A percentile compares a stretch with the other conserved stretches of the same genome.
phyloP scores from a whole-genome alignment of 1,284 basidiomycete species.

The Apiotrichum laibachii region DNA sequence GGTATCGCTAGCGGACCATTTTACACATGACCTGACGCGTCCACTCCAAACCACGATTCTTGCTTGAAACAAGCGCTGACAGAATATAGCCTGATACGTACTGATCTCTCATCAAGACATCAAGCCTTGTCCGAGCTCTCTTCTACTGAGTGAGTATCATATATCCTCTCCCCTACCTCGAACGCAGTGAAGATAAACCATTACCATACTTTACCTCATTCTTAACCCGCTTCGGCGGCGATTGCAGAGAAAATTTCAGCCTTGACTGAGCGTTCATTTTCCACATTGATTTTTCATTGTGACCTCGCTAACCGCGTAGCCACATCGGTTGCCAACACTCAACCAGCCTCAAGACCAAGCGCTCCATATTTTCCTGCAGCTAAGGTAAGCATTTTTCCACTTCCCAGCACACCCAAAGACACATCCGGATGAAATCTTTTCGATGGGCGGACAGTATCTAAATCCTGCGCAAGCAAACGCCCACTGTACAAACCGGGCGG shows the following conservation, averaged over 20 bases:
- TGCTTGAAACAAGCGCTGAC: constrained; percentile 8
- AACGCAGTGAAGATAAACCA: constrained; percentile 46
- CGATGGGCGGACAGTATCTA: constrained; percentile 49
- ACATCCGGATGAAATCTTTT: constrained; percentile 36
- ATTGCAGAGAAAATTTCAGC: constrained; percentile 50
- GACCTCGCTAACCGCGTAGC: constrained; percentile 2
- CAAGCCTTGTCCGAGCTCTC: not conserved
- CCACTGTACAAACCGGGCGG: constrained; percentile 49
- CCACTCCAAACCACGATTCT: not conserved
- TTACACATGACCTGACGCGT: constrained; percentile 49
- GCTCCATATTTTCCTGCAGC: not conserved
- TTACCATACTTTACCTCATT: constrained; percentile 50
- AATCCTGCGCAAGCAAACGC: constrained; percentile 42
- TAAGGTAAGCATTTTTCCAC: not conserved
- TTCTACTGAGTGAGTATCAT: constrained; percentile 24
- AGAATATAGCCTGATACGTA: not conserved
- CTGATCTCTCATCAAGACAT: not conserved
- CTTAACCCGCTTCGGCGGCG: constrained; percentile 38
- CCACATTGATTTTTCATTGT: not conserved
- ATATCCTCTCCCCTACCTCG: not conserved
- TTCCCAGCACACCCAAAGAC: constrained; percentile 8
- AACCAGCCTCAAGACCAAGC: not conserved
- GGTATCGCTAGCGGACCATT: constrained; percentile 39
- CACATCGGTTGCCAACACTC: too few relatives aligned
- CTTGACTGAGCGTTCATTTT: constrained; percentile 46